phyloP scores from a whole-genome alignment of 257 asterid genomes.

The Marsdenia floribunda region DNA sequence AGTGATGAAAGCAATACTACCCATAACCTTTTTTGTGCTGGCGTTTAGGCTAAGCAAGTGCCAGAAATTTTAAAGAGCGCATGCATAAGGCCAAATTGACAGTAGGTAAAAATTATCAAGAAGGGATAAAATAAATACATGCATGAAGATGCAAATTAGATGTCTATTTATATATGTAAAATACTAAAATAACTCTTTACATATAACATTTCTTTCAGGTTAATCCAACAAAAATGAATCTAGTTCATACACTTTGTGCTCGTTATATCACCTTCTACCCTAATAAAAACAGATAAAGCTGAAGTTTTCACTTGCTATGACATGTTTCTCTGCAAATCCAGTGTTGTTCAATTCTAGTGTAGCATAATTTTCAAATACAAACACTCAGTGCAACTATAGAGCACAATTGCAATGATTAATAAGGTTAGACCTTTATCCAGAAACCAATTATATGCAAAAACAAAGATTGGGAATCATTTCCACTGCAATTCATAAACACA shows the following conservation, averaged over 20 bases:
- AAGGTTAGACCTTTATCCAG: too few relatives aligned
- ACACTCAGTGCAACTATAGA: too few relatives aligned
- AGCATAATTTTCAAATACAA: too few relatives aligned
- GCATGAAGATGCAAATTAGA: conserved; percentile 2
- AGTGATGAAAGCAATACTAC: not conserved
- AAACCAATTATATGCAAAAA: too few relatives aligned
- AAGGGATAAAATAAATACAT: not conserved
- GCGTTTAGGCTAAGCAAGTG: not conserved
- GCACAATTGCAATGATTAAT: too few relatives aligned
- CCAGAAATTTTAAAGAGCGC: not conserved
- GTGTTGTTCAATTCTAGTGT: too few relatives aligned
- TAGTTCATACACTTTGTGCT: conserved; percentile 4
- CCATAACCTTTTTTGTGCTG: not conserved
- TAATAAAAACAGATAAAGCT: conserved; percentile 6
- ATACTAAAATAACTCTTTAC: conserved; percentile 10
- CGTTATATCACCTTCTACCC: conserved; percentile 17
- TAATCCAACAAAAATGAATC: conserved; percentile 19
- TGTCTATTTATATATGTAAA: conserved; percentile 10
- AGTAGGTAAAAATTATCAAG: not conserved
- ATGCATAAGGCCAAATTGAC: too few relatives aligned
- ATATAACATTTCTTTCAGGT: conserved; percentile 7
- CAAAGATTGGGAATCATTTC: too few relatives aligned
- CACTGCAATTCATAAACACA: too few relatives aligned
- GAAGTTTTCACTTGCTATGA: too few relatives aligned
- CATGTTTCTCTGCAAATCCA: too few relatives aligned